Evolutionary conservation across 2,329 filamentous ascomycete species (phyloP), one percentile per base, ranked within the genome.

Genomic region (Nigrograna mackinnonii): DNA sequence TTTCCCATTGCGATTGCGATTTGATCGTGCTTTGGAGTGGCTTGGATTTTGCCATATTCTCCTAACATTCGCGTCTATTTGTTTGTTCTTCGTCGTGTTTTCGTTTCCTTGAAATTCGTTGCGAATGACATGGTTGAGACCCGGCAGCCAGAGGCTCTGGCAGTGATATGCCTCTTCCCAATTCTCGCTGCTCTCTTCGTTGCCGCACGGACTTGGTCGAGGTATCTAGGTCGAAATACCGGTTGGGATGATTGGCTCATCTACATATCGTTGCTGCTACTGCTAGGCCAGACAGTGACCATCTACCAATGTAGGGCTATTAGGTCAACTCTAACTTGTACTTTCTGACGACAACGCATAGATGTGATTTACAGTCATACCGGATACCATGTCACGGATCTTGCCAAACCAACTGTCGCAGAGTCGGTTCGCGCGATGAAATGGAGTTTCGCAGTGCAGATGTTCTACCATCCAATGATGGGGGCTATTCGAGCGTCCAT

Each of bases 401-500:
- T 67, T 11, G 62, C 60, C 1, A 61, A 61, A 39, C 57, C 57
- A 36, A 58, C 57, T 1, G 20, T 61, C n/a, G 47, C 45, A 3
- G 50, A 64, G 32, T 50, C 65, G 35, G 46, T 67, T 21, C 46
- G 49, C 13, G 54, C 58, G 2, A 11, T 55, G 30, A 55, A 60
- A 40, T 68, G 64, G 62, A 66, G 54, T 37, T 66, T 68, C 31
- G 56, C 62, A 2, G 59, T 68, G 6, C 67, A 70, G 32, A 56
- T 70, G 56, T 44, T 68, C 28, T 70, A 69, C 40, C 66, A 70
- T 33, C 67, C 67, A 6, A 48, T 67, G 37, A 63, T 69, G 55
- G 59, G 60, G n/a, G 39, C 57, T 5, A 66, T 69, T 37, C 57
- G 67, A 37, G 63, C 64, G 17, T 67, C 66, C 11, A 64, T 69